Conservation (phyloP, 352 stramenopile genomes). For the Globisporangium carolinianum region DNA sequence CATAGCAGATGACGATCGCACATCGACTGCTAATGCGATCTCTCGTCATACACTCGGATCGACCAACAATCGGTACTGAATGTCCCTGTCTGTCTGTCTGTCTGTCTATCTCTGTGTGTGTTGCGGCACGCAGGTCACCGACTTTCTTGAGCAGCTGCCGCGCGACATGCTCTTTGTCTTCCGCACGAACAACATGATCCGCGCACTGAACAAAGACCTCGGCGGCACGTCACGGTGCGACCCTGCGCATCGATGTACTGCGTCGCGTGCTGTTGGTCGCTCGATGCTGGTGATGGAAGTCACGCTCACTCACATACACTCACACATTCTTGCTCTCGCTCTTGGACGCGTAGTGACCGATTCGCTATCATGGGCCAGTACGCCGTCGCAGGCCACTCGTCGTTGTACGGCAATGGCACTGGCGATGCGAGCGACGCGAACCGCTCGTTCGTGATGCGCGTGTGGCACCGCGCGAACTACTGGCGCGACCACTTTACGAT, state of each 20-base stretch:
- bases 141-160: constrained; percentile 82
- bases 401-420: constrained; percentile 22
- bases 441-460: constrained; percentile 1
- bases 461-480: constrained; percentile 27
- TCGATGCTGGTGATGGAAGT: too few species aligned
- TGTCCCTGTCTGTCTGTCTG: too few species aligned
- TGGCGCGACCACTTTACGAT: constrained; percentile 69
- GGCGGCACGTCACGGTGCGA: constrained; percentile 62
- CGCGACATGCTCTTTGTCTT: constrained; percentile 90
- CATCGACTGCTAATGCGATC: too few species aligned
- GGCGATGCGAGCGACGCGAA: constrained; percentile 1
- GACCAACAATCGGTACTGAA: too few species aligned
- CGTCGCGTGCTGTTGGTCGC: not conserved
- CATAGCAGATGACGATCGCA: too few species aligned
- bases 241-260: not conserved
- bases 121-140: constrained; percentile 32
- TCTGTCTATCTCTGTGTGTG: too few species aligned
- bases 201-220: constrained; percentile 84
- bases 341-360: constrained; percentile 31
- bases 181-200: constrained; percentile 88
- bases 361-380: constrained; percentile 76
- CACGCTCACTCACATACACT: not conserved
- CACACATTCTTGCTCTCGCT: not conserved
- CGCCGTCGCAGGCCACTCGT: constrained; percentile 52
- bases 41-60: too few species aligned